These are phyloP conservation scores for Chiua sp. DNA, from an alignment of 1,284 basidiomycete genomes.

Conservation along the genomic window DNA sequence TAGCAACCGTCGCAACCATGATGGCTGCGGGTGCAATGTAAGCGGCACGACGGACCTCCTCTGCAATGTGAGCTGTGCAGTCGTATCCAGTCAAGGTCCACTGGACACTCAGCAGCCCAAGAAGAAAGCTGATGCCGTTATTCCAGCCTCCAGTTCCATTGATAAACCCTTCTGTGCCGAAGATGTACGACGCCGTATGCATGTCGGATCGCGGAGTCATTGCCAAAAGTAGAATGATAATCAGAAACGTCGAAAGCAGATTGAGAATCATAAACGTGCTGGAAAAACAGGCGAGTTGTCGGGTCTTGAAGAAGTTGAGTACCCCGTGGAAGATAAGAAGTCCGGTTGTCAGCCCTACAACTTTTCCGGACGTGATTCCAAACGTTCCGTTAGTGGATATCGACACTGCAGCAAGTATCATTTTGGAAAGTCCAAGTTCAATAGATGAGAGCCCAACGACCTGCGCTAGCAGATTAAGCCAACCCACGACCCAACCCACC, in stretches of 20 bases:
- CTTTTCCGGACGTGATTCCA: neutral
- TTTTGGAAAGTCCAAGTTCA: neutral
- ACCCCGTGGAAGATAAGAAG: neutral
- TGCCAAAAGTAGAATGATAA: neutral
- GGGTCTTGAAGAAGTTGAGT: neutral
- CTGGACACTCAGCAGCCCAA: conserved; percentile 89
- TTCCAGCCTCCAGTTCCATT: conserved; percentile 85
- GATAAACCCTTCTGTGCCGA: conserved; percentile 68
- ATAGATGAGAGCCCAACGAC: neutral
- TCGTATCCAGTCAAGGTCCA: conserved; percentile 89
- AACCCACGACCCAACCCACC: neutral
- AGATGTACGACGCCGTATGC: conserved; percentile 82
- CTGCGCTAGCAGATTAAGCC: neutral
- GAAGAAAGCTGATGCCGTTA: conserved; percentile 83
- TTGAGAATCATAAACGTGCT: neutral
- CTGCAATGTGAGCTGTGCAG: conserved; percentile 87
- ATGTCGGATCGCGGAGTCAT: conserved; percentile 80
- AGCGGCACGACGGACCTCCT: conserved; percentile 89
- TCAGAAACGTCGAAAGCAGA: neutral
- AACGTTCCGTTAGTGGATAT: neutral
- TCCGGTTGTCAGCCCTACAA: neutral
- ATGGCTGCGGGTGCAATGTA: conserved; percentile 84
- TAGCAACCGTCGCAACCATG: conserved; percentile 89
- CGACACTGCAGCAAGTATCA: neutral
- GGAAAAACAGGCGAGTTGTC: neutral